Evolutionary conservation across 345 rosid species (phyloP).

Genomic region (Gynandropsis gynandra): DNA sequence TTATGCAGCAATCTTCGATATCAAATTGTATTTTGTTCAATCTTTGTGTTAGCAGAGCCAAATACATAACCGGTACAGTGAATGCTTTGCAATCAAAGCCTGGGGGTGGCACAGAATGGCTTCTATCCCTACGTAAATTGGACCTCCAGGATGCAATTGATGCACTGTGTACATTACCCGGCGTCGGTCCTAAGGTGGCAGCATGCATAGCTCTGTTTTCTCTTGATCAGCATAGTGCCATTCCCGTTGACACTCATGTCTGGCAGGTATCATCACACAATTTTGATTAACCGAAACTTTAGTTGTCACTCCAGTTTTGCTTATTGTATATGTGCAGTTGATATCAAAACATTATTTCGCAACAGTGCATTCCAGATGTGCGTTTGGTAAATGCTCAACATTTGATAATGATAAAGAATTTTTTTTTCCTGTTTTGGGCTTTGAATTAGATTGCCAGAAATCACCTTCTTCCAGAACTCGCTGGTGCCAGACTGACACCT

Average conservation of each 20-base stretch:
- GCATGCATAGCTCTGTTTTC: constrained; percentile 91
- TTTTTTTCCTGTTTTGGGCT: constrained; percentile 10
- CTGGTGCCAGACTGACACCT: constrained; percentile 60
- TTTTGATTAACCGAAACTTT: not conserved
- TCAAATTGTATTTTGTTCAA: constrained; percentile 8
- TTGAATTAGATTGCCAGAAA: constrained; percentile 68
- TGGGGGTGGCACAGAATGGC: constrained; percentile 78
- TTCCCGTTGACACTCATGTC: constrained; percentile 95
- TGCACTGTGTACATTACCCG: constrained; percentile 77
- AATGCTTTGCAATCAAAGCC: constrained; percentile 60
- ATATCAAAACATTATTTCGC: not conserved
- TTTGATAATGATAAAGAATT: constrained; percentile 12
- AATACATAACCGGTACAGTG: constrained; percentile 62
- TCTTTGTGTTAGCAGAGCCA: constrained; percentile 53
- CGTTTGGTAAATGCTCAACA: too few relatives aligned
- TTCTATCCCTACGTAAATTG: constrained; percentile 61
- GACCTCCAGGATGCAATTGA: constrained; percentile 54
- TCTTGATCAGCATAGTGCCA: constrained; percentile 85
- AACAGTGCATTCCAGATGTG: too few relatives aligned
- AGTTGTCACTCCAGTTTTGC: not conserved
- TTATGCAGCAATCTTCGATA: constrained; percentile 5
- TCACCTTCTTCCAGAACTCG: constrained; percentile 76
- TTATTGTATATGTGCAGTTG: not conserved
- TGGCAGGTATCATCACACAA: constrained; percentile 55
- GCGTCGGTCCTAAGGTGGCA: constrained; percentile 93